Evolutionary conservation across 345 rosid genomes (phyloP), one percentile per base, ranked within the genome.

Genomic region (Eutrema heterophyllum): DNA sequence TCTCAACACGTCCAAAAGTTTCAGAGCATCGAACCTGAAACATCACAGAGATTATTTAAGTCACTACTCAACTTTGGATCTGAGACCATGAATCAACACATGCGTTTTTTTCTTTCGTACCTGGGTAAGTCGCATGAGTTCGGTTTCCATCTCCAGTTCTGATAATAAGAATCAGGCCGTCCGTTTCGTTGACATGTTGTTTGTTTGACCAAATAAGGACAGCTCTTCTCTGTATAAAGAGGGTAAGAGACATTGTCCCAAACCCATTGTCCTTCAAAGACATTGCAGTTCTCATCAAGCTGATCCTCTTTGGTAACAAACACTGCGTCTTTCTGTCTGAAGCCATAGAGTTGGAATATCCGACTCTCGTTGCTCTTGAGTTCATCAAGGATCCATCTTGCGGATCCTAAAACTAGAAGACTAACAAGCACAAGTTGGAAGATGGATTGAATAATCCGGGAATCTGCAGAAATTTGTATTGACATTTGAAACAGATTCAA

Each of bases 81-180:
- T 13, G 48, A 14, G 58, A 75, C 16, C 49, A 50, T 40, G 68
- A 70, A 58, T n/a, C 11, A 35, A 38, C 8, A 7, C 45, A 45
- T 49, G 27, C 21, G 6, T 24, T 35, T 62, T 35, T 51, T 40
- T 36, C 26, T 57, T 35, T 53, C 30, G 18, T 67, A 93, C 97
- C 86, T 85, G 0, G 98, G 97, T 45, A 89, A 81, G 9, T 86
- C 72, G 85, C 98, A 91, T 35, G 81, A 81, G 67, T 54, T 60
- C 6, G 97, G 98, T 75, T 91, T 84, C 97, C 95, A 91, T 74
- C 88, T 88, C 98, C 98, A 91, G 68, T 87, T 86, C 63, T 85
- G 90, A 71, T 91, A 89, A 72, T 71, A 64, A 67, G 95, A 85
- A 80, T 91, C 96, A 70, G 95, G 92, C 29, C 98, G 81, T 30